phyloP scores from a whole-genome alignment of 352 stramenopile genomes.

The Phytophthora parvispora region DNA sequence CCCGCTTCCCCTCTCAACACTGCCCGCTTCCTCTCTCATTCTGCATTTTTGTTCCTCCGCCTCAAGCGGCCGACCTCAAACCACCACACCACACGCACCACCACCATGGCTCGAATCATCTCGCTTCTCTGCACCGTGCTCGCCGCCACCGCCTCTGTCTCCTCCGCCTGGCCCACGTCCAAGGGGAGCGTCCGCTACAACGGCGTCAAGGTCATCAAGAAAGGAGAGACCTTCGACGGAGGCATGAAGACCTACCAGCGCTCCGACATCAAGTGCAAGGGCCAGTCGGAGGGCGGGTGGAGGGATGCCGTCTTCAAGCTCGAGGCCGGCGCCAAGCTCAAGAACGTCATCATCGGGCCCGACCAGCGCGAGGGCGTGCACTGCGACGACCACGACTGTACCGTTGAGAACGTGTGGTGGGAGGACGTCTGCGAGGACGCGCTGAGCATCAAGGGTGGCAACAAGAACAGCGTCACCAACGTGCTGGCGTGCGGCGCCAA shows the following conservation, averaged over 20 bases:
- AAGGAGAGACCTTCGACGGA: slow-evolving; percentile 49
- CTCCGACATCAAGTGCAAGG: slow-evolving; percentile 46
- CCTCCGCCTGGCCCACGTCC: slow-evolving; percentile 27
- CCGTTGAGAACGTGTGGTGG: slow-evolving; percentile 40
- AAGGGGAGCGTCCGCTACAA: slow-evolving; percentile 27
- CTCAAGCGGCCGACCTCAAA: slow-evolving; percentile 7
- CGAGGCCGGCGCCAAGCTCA: slow-evolving; percentile 37
- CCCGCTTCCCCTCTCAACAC: background rate
- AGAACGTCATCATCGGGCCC: slow-evolving; percentile 49
- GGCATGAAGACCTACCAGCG: slow-evolving; percentile 69
- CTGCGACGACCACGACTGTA: slow-evolving; percentile 37
- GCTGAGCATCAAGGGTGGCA: slow-evolving; percentile 49
- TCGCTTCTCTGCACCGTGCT: slow-evolving; percentile 18
- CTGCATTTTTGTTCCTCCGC: slow-evolving; percentile 27
- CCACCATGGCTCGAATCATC: slow-evolving; percentile 13
- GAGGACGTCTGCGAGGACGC: slow-evolving; percentile 49
- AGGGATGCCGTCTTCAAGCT: slow-evolving; percentile 37
- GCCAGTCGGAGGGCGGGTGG: slow-evolving; percentile 22
- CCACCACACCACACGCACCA: background rate
- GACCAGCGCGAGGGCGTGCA: slow-evolving; percentile 40
- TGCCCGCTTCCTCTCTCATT: slow-evolving; percentile 10
- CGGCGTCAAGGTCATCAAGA: slow-evolving; percentile 45
- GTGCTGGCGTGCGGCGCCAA: slow-evolving; percentile 31
- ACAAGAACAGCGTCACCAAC: slow-evolving; percentile 42
- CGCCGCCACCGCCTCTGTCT: slow-evolving; percentile 17